Conservation (phyloP, 2,329 filamentous ascomycete genomes). For the Aureobasidium sp. region DNA sequence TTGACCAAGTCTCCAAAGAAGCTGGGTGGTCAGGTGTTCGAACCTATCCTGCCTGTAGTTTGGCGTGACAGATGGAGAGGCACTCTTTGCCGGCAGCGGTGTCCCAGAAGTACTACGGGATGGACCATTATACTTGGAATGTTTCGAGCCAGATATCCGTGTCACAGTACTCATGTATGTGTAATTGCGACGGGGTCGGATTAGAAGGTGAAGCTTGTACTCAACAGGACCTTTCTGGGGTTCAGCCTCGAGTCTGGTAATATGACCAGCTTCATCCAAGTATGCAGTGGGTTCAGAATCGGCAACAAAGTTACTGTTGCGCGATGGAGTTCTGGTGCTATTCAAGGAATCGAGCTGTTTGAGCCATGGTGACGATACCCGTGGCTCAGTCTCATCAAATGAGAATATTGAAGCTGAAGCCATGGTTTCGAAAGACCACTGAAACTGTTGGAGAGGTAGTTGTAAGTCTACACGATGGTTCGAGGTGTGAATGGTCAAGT, state of each 20-base stretch:
- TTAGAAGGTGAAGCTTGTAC: conserved; percentile 87
- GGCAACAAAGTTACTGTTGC: not conserved
- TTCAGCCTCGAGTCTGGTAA: conserved; percentile 76
- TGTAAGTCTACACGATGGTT: not conserved
- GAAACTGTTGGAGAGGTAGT: not conserved
- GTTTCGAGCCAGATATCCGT: conserved; percentile 42
- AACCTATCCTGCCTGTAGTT: conserved; percentile 75
- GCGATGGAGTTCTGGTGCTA: not conserved
- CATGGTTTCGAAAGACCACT: not conserved
- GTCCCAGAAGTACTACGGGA: conserved; percentile 26
- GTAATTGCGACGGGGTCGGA: conserved; percentile 70
- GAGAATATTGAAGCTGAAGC: conserved; percentile 87
- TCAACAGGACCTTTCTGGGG: conserved; percentile 91
- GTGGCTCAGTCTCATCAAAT: conserved; percentile 69
- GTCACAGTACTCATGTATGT: conserved; percentile 57
- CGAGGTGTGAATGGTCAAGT: not conserved
- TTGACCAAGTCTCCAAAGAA: conserved; percentile 91
- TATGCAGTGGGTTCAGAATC: not conserved
- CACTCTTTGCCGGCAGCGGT: conserved; percentile 23
- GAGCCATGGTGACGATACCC: conserved; percentile 87
- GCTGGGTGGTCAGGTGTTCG: conserved; percentile 86
- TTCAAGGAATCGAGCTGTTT: conserved; percentile 13
- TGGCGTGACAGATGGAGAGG: conserved; percentile 42
- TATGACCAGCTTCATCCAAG: conserved; percentile 26
- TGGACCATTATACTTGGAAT: conserved; percentile 9